Base-by-base conservation (phyloP, 257 asterid species). In the Primulina huaijiensis region DNA sequence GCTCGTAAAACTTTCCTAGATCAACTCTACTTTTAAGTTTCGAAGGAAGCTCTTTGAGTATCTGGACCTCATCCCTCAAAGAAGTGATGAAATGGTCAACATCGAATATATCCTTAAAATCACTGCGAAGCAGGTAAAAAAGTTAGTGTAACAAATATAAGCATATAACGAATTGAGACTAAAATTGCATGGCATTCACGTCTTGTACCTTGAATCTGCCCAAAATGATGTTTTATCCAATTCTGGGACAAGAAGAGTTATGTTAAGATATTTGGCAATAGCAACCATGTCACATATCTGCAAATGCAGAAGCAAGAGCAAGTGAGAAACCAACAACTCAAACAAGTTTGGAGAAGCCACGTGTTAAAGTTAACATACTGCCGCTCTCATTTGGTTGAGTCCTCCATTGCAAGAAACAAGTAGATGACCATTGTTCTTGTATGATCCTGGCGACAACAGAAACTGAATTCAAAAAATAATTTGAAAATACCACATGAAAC, bases 211-310 rank as follows among this genome's bases (percentile, higher is more conserved):
- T 0, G 92, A 84, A 86, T 88, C 95, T 7, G 83, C 84, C 92
- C 95, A 88, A 69, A 88, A 88, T 12, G 95, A 88, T 5, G 92
- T 79, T 77, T 88, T 88, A 74, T 88, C 95, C 76, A 88, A 82
- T 80, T 85, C 89, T 0, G 95, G 95, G 64, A 88, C 85, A 34
- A 88, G 84, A 56, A 88, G 88, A 67, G 95, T 88, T 72, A 75
- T 67, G 34, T 85, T 86, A 60, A 88, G 86, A 73, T 79, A 70
- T 77, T 84, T 84, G 40, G 95, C 95, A 68, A 88, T 75, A 53
- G 95, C 77, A 56, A 88, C 95, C 95, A 88, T 88, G 76, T 88
- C 95, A 79, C 95, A 88, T 58, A 88, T 88, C 95, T 88, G 82
- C 80, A 72, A 50, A 64, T 29, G 20, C 52, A 29, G 50, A 70